Evolutionary conservation across 495 filamentous ascomycete species (phyloP).

Genomic region (Penicillium diatomitis): DNA sequence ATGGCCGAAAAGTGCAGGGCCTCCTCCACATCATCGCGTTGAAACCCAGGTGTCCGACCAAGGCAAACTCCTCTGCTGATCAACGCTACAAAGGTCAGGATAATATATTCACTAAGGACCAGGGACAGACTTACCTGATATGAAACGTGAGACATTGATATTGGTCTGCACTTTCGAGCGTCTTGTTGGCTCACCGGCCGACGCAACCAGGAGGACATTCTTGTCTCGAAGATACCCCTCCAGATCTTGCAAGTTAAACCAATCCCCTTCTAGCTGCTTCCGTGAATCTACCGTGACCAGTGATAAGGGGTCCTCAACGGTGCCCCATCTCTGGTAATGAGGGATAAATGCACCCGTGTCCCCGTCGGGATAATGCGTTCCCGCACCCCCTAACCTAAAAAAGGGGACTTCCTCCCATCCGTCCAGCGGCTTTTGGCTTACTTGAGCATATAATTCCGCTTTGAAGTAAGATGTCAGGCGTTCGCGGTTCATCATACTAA

Average conservation of each 20-base stretch:
- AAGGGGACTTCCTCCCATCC: conserved; percentile 51
- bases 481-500: conserved; percentile 45
- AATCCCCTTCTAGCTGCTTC: conserved; percentile 54
- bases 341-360: conserved; percentile 18
- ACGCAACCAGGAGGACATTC: conserved; percentile 11
- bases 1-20: conserved; percentile 6
- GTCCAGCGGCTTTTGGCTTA: conserved; percentile 31
- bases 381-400: conserved; percentile 54
- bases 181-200: background rate
- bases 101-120: conserved; percentile 6
- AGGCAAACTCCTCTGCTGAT: conserved; percentile 37
- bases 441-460: conserved; percentile 15
- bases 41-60: conserved; percentile 32
- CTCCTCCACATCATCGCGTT: conserved; percentile 15
- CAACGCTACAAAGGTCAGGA: conserved; percentile 9
- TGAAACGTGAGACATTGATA: conserved; percentile 11
- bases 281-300: conserved; percentile 6
- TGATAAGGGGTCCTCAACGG: conserved; percentile 18
- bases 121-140: conserved; percentile 10
- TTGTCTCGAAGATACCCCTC: conserved; percentile 50
- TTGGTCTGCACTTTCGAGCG: background rate
- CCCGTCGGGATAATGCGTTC: conserved; percentile 46
- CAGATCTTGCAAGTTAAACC: conserved; percentile 65
- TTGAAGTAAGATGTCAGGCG: conserved; percentile 38
- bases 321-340: conserved; percentile 22